Percentiles rank a stretch among this genome's conserved stretches.
These are phyloP conservation scores for Aspergillus carlsbadensis DNA, from an alignment of 495 filamentous ascomycete genomes.

Conservation along the genomic window DNA sequence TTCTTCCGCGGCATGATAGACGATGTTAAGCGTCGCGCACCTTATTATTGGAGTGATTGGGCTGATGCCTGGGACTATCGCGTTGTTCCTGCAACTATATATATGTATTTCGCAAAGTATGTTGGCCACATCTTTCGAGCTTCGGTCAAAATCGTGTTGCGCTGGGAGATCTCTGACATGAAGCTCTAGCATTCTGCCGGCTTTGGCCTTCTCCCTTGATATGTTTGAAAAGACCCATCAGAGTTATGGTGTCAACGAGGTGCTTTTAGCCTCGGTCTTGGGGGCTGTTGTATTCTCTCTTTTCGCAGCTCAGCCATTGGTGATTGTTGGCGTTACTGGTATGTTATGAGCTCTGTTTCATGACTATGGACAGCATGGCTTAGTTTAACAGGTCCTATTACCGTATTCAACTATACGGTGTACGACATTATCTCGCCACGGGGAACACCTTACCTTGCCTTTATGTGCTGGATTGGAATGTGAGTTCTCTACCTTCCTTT, in stretches of 20 bases:
- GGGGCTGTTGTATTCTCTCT: slow-evolving; percentile 75
- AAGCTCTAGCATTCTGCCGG: slow-evolving; percentile 67
- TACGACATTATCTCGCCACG: slow-evolving; percentile 74
- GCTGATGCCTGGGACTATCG: slow-evolving; percentile 83
- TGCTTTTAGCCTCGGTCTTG: slow-evolving; percentile 73
- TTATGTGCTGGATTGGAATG: slow-evolving; percentile 85
- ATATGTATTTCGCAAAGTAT: slow-evolving; percentile 91
- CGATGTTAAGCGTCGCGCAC: slow-evolving; percentile 68
- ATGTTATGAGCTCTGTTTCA: slow-evolving; percentile 13
- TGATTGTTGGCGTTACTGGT: slow-evolving; percentile 90
- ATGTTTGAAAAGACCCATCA: slow-evolving; percentile 81
- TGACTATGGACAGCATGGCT: background rate
- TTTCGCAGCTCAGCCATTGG: slow-evolving; percentile 74
- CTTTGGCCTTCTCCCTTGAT: slow-evolving; percentile 79
- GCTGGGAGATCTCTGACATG: slow-evolving; percentile 5
- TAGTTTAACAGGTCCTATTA: slow-evolving; percentile 64
- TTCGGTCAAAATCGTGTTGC: background rate
- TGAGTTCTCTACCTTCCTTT: slow-evolving; percentile 30
- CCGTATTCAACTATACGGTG: slow-evolving; percentile 85
- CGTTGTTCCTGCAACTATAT: slow-evolving; percentile 75
- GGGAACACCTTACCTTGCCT: slow-evolving; percentile 72
- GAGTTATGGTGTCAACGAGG: slow-evolving; percentile 83
- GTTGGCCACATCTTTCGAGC: slow-evolving; percentile 17
- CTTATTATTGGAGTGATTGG: slow-evolving; percentile 79
- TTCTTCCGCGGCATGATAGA: slow-evolving; percentile 66